Percentiles rank a stretch among this genome's conserved stretches.
Evolutionary conservation across 2,329 filamentous ascomycete genomes (phyloP).

Genomic region (Ophioceras dolichostomum): DNA sequence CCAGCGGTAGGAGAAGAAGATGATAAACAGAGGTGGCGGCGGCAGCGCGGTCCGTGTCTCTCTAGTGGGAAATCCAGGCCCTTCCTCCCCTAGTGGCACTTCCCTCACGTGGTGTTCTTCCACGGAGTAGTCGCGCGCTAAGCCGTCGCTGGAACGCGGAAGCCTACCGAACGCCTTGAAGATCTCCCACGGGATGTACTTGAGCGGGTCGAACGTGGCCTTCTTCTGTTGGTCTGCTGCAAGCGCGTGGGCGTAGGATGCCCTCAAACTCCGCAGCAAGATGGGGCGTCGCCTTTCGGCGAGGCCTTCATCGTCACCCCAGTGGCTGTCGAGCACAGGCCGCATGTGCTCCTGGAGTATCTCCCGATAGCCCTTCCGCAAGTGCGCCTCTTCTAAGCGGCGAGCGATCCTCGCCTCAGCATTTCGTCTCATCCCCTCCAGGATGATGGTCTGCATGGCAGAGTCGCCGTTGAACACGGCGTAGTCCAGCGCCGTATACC

Average conservation of each 20-base stretch:
- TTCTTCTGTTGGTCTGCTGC: constrained; percentile 10
- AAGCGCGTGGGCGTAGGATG: not conserved
- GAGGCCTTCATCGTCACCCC: too few relatives aligned
- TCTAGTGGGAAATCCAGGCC: too few relatives aligned
- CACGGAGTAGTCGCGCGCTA: constrained; percentile 6
- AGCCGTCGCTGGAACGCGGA: constrained; percentile 12
- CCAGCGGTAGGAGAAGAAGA: constrained; percentile 25
- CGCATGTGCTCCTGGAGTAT: constrained; percentile 23
- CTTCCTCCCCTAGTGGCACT: too few relatives aligned
- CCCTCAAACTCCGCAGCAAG: constrained; percentile 5
- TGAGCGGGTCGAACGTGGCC: constrained; percentile 14
- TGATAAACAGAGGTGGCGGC: too few relatives aligned
- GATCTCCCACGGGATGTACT: constrained; percentile 15
- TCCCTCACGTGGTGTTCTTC: constrained; percentile 1
- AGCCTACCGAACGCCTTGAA: constrained; percentile 13
- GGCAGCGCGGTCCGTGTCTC: too few relatives aligned
- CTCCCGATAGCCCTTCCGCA: constrained; percentile 22
- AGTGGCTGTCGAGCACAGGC: constrained; percentile 12
- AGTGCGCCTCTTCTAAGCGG: constrained; percentile 10
- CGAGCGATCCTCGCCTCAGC: not conserved
- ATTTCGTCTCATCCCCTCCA: constrained; percentile 12
- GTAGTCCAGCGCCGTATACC: constrained; percentile 23
- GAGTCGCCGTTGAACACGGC: constrained; percentile 20
- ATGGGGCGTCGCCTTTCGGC: constrained; percentile 6
- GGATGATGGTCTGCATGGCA: constrained; percentile 12